These are phyloP conservation scores for Geosmithia morbida DNA, from an alignment of 2,329 filamentous ascomycete species.

Conservation along the genomic window DNA sequence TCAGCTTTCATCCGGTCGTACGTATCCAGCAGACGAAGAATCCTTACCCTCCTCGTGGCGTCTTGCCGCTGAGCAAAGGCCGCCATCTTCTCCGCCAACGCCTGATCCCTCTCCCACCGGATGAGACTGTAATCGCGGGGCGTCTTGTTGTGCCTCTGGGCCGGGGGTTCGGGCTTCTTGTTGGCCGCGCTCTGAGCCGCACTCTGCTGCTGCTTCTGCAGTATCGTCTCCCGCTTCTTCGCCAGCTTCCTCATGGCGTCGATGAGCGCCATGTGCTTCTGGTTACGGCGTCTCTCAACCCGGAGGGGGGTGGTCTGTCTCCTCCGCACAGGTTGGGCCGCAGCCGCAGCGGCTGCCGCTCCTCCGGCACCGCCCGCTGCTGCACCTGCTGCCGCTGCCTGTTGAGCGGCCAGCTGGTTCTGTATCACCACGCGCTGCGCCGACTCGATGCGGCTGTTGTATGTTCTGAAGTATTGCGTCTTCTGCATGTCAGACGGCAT, in stretches of 20 bases:
- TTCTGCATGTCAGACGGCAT: conserved; percentile 88
- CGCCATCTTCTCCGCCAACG: conserved; percentile 43
- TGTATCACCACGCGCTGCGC: conserved; percentile 43
- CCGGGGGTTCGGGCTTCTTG: conserved; percentile 51
- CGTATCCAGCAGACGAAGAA: neutral
- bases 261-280: conserved; percentile 76
- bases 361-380: conserved; percentile 22
- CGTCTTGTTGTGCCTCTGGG: conserved; percentile 49
- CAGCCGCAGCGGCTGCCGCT: conserved; percentile 23
- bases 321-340: conserved; percentile 32
- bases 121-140: conserved; percentile 84
- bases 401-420: conserved; percentile 34
- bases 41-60: conserved; percentile 36
- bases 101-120: conserved; percentile 74
- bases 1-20: neutral
- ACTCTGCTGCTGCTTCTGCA: conserved; percentile 84
- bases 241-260: conserved; percentile 92
- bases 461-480: conserved; percentile 81
- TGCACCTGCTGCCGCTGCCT: conserved; percentile 26
- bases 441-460: conserved; percentile 44
- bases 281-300: conserved; percentile 75
- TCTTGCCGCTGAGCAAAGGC: conserved; percentile 46
- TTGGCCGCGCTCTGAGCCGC: conserved; percentile 60
- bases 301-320: conserved; percentile 66
- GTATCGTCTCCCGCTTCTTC: conserved; percentile 76